A percentile compares a stretch with the other conserved stretches of the same genome.
Evolutionary conservation across 305 asterid species (phyloP).

Genomic region (Ajuga reptans): DNA sequence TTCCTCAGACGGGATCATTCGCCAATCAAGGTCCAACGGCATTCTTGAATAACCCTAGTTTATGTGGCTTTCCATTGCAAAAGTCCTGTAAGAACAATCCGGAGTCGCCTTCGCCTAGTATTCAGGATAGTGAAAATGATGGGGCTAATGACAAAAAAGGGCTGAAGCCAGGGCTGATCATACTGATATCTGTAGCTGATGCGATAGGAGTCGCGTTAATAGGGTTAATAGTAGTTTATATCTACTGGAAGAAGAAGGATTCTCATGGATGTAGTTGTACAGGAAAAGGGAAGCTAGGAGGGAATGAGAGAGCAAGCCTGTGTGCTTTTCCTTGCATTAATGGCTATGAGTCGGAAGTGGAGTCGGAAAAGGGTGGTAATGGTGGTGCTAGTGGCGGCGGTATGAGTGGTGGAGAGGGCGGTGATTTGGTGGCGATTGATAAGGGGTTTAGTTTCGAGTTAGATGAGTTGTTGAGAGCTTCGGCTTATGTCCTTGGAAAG

Average conservation of each 20-base stretch:
- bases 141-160: conserved; percentile 38
- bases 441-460: conserved; percentile 73
- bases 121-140: conserved; percentile 28
- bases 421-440: conserved; percentile 85
- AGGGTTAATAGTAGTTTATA: conserved; percentile 56
- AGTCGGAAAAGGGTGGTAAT: conserved; percentile 59
- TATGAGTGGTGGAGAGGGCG: conserved; percentile 62
- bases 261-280: conserved; percentile 89
- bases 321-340: conserved; percentile 53
- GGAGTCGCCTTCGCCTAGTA: conserved; percentile 25
- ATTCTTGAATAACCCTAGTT: conserved; percentile 59
- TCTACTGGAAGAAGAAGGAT: conserved; percentile 81
- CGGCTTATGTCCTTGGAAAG: conserved; percentile 92
- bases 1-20: conserved; percentile 84
- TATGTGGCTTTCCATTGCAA: conserved; percentile 88
- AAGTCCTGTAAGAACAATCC: conserved; percentile 55
- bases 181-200: conserved; percentile 64
- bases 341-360: conserved; percentile 57
- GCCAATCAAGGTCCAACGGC: conserved; percentile 92
- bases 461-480: conserved; percentile 85
- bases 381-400: conserved; percentile 46
- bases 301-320: conserved; percentile 36
- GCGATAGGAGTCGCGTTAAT: conserved; percentile 70
- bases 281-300: conserved; percentile 73
- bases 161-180: conserved; percentile 68